Evolutionary conservation across 2,329 filamentous ascomycete species (phyloP).

Genomic region (Ascochyta lentis): DNA sequence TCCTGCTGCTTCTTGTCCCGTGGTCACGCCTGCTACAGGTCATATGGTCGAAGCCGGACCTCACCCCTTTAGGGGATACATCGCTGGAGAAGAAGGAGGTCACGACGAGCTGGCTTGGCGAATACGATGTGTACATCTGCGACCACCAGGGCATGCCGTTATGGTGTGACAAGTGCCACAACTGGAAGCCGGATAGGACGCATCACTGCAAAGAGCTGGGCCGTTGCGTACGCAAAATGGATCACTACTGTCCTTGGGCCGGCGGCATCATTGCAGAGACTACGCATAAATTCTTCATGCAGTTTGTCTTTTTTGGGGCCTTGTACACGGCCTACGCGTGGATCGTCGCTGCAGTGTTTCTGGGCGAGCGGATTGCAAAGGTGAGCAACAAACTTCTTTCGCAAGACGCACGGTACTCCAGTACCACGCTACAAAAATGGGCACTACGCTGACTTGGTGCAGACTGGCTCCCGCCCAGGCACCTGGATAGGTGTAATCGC

Average conservation of each 20-base stretch:
- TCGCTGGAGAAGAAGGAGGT: constrained; percentile 38
- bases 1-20: constrained; percentile 68
- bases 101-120: constrained; percentile 67
- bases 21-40: constrained; percentile 76
- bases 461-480: constrained; percentile 34
- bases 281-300: constrained; percentile 88
- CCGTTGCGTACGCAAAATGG: constrained; percentile 87
- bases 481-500: constrained; percentile 69
- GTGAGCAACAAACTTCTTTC: constrained; percentile 42
- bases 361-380: constrained; percentile 61
- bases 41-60: constrained; percentile 74
- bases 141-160: constrained; percentile 78
- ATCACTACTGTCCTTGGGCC: constrained; percentile 96
- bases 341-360: constrained; percentile 68
- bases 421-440: not conserved
- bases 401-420: not conserved
- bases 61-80: constrained; percentile 66
- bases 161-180: constrained; percentile 84
- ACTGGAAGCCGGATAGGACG: constrained; percentile 86
- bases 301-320: constrained; percentile 78
- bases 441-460: not conserved
- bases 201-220: constrained; percentile 86
- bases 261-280: constrained; percentile 89
- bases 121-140: constrained; percentile 82
- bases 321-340: constrained; percentile 71